Evolutionary conservation across 202 grass and related monocot species (phyloP).

Genomic region (Thinopyrum obtusiflorum): DNA sequence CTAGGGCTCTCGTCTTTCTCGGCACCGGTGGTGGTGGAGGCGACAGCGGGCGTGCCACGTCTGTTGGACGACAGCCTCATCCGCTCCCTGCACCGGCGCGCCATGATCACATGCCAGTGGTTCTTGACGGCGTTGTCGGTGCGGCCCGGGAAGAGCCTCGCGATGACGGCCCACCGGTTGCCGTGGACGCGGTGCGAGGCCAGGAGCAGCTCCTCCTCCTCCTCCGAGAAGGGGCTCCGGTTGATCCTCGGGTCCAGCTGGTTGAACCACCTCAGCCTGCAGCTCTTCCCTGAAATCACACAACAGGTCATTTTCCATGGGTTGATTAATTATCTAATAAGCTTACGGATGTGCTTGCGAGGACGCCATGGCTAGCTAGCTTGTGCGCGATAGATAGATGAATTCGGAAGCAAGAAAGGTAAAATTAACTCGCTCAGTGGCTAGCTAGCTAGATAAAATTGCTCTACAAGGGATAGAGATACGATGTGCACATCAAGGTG

Average conservation of each 20-base stretch:
- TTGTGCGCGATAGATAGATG: slow-evolving; percentile 15
- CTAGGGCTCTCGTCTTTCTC: slow-evolving; percentile 30
- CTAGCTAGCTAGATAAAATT: slow-evolving; percentile 14
- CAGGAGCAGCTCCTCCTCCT: slow-evolving; percentile 84
- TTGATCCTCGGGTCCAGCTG: slow-evolving; percentile 89
- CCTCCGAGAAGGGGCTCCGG: slow-evolving; percentile 74
- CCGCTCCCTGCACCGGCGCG: slow-evolving; percentile 61
- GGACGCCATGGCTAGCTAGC: slow-evolving; percentile 23
- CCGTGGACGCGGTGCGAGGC: slow-evolving; percentile 79
- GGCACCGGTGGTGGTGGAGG: neutral
- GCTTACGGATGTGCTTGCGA: neutral
- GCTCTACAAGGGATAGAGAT: slow-evolving; percentile 43
- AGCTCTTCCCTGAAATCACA: slow-evolving; percentile 78
- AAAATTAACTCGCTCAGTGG: slow-evolving; percentile 1
- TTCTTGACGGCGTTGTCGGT: slow-evolving; percentile 99
- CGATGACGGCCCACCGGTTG: slow-evolving; percentile 87
- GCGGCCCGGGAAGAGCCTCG: slow-evolving; percentile 87
- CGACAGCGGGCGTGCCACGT: neutral
- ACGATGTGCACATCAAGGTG: slow-evolving; percentile 36
- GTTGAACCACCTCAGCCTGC: slow-evolving; percentile 96
- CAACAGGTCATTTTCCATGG: slow-evolving; percentile 11
- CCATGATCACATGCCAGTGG: slow-evolving; percentile 99
- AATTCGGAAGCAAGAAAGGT: slow-evolving; percentile 50
- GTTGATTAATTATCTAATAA: neutral
- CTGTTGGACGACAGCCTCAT: slow-evolving; percentile 44